A percentile compares a stretch with the other conserved stretches of the same genome.
These are phyloP conservation scores for Coemansia sp. DNA, from an alignment of 192 early-diverging fungal genomes.

Conservation along the genomic window DNA sequence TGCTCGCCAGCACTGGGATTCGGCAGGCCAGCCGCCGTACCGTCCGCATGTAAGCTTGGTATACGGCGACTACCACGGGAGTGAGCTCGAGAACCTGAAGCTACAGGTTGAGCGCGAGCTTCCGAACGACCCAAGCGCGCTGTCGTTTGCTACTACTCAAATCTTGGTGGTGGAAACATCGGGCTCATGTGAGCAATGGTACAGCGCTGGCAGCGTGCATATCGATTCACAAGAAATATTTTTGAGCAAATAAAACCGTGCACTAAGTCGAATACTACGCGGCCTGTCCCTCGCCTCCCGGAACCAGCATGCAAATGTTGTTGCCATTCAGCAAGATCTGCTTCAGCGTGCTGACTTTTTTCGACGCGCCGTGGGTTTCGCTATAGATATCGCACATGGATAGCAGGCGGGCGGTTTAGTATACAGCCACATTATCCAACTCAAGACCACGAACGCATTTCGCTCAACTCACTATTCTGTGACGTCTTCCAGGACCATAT, in stretches of 20 bases:
- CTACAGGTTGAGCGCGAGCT: constrained; percentile 5
- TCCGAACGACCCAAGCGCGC: constrained; percentile 6
- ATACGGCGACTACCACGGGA: constrained; percentile 12
- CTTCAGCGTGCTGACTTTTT: constrained; percentile 68
- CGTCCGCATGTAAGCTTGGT: constrained; percentile 38
- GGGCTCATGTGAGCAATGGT: constrained; percentile 29
- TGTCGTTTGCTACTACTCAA: constrained; percentile 24
- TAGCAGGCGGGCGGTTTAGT: no score
- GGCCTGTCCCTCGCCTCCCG: constrained; percentile 27
- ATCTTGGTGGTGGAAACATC: constrained; percentile 20
- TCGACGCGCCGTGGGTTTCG: constrained; percentile 69
- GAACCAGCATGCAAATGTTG: constrained; percentile 91
- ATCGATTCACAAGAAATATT: neutral
- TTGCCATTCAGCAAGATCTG: constrained; percentile 96
- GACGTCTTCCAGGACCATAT: constrained; percentile 97
- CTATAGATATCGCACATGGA: no score
- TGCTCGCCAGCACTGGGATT: constrained; percentile 30
- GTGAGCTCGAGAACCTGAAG: constrained; percentile 1
- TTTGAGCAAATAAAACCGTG: neutral
- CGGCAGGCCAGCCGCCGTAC: constrained; percentile 5
- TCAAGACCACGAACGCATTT: neutral
- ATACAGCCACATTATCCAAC: neutral
- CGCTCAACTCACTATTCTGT: constrained; percentile 66
- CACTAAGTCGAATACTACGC: neutral
- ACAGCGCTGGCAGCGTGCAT: constrained; percentile 19